Evolutionary conservation across 768 basidiomycete species (phyloP), one percentile per base, ranked within the genome.

Genomic region (Psilocybe subaeruginosa): DNA sequence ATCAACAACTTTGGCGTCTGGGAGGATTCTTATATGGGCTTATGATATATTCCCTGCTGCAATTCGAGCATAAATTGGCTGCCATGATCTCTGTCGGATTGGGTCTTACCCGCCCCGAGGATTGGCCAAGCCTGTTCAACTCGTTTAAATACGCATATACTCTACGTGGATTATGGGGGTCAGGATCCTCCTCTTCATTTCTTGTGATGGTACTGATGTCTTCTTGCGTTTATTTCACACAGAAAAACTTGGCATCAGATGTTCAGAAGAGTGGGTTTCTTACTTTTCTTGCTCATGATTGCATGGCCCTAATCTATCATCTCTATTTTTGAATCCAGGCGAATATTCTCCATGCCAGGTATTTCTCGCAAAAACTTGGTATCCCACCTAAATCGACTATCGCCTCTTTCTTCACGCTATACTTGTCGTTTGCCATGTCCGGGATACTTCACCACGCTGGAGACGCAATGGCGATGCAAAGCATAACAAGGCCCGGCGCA

Each of bases 151-250:
- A 80, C 27, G 75, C 75, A 6, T 79, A 76, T 61, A 77, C 77
- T 1, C 56, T 82, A 12, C 73, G 76, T 16, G 69, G 70, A 5
- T 71, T 77, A 29, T 81, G 80, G 80, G 74, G 79, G 78, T 79
- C 61, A 63, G 77, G 69, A 19, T 29, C 3, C 16, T n/a, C 16
- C 16, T 19, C 12, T 14, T 55, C 39, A 11, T 19, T 37, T 47
- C 8, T 30, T 1, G 16, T 14, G 12, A 5, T 27, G 51, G 12
- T 11, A 33, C 46, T 48, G 37, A 37, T 60, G 47, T 11, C 17
- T 55, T 11, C 46, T 23, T 41, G 11, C 30, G 16, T 69, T 69
- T 31, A 66, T 69, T 16, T 56, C 12, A 16, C 9, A 6, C n/a
- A 59, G 58, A 4, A 59, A 35, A 59, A 46, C 43, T 0, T 80